Evolutionary conservation across 192 early-diverging fungal species (phyloP), one percentile per base, ranked within the genome.

Genomic region (Funneliformis mosseae): DNA sequence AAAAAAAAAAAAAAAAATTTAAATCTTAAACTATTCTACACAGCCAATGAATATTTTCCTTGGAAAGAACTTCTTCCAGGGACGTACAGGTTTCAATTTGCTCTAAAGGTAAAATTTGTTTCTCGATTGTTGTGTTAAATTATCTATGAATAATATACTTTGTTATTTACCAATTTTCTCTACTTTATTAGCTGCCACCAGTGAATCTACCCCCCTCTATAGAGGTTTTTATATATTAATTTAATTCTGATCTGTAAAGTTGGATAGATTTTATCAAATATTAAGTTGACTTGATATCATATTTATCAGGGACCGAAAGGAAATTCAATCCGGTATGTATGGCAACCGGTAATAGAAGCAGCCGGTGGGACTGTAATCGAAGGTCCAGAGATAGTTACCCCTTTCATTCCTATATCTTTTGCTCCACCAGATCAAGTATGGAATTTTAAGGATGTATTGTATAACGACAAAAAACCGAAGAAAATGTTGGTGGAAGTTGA

Each of bases 191-290:
- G 85, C 76, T 86, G 43, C 85, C 83, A 10, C 83, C 83, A 67
- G 78, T 87, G 23, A 84, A 87, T 41, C 84, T 81, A 73, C 85
- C 83, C 18, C 82, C 83, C 48, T 87, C 82, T 1, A 75, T 85
- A 41, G 85, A 87, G 61, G 85, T 85, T 80, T 10, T 85, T 81
- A 63, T 78, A 45, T 11, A 75, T 84, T 42, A 70, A 45, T 16
- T 41, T 33, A 3, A 42, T 21, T 43, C 4, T 21, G 9, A 42
- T 70, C 16, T 43, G 9, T 42, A n/a, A 21, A 41, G 41, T 41
- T 70, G 9, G 2, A 70, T 41, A 18, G 33, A 43, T 23, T n/a
- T 21, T 70, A 69, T 18, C 1, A 16, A 9, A 41, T 43, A 43
- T 41, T n/a, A 43, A 21, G n/a, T 70, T 43, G 38, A 28, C 8